Evolutionary conservation across 768 basidiomycete species (phyloP).

Genomic region (Amyloporia xantha): DNA sequence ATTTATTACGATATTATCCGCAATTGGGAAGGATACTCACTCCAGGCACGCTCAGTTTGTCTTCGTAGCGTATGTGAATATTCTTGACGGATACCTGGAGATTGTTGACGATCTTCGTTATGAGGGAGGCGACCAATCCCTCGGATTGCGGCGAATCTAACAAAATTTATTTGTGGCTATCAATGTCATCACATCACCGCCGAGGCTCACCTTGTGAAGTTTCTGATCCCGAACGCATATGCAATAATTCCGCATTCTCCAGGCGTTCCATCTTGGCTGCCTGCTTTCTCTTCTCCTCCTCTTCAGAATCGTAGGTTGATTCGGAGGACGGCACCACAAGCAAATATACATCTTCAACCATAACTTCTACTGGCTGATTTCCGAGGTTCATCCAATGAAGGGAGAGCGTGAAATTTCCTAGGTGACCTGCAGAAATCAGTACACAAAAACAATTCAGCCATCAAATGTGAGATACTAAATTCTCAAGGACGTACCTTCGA

Average conservation of each 20-base stretch:
- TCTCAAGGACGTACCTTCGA: slow-evolving; percentile 56
- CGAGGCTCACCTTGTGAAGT: slow-evolving; percentile 34
- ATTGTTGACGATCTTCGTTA: slow-evolving; percentile 90
- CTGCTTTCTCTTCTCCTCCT: slow-evolving; percentile 78
- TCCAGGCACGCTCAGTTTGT: slow-evolving; percentile 87
- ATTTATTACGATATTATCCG: not conserved
- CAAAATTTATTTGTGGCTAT: slow-evolving; percentile 8
- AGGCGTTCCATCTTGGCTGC: slow-evolving; percentile 86
- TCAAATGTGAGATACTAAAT: not conserved
- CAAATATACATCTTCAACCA: slow-evolving; percentile 92
- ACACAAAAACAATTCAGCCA: too few relatives aligned
- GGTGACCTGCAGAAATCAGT: slow-evolving; percentile 75
- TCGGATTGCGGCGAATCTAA: slow-evolving; percentile 67
- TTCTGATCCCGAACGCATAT: slow-evolving; percentile 55
- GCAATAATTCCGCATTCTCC: slow-evolving; percentile 79
- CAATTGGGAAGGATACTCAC: slow-evolving; percentile 37
- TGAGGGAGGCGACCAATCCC: slow-evolving; percentile 75
- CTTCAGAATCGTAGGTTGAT: slow-evolving; percentile 63
- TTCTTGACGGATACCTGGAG: slow-evolving; percentile 93
- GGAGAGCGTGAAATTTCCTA: slow-evolving; percentile 81
- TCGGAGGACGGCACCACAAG: slow-evolving; percentile 81
- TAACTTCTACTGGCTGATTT: slow-evolving; percentile 84
- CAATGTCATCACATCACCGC: not conserved
- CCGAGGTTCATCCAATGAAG: slow-evolving; percentile 87
- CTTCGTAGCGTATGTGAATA: slow-evolving; percentile 95